phyloP scores from a whole-genome alignment of 2,329 filamentous ascomycete species.

The Beauveria asiatica region DNA sequence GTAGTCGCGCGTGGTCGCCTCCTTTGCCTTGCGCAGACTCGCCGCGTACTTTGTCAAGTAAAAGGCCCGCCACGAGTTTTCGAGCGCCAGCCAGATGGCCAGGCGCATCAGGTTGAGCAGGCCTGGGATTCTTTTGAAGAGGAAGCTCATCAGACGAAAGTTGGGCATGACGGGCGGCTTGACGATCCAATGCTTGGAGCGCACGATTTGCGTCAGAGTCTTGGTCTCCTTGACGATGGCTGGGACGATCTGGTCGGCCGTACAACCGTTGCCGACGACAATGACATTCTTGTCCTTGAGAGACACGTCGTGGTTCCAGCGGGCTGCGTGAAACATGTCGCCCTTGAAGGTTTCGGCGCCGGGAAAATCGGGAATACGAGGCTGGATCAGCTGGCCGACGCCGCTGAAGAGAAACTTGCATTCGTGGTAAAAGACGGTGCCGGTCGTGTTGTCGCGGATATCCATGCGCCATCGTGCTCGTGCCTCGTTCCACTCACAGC shows the following conservation, averaged over 20 bases:
- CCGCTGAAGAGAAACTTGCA: conserved; percentile 31
- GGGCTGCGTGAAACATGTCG: conserved; percentile 44
- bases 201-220: conserved; percentile 33
- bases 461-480: conserved; percentile 26
- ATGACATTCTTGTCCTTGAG: conserved; percentile 38
- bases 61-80: conserved; percentile 29
- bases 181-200: conserved; percentile 35
- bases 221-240: conserved; percentile 28
- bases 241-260: conserved; percentile 44
- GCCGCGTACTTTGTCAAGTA: conserved; percentile 27
- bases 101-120: conserved; percentile 29
- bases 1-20: conserved; percentile 31
- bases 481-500: conserved; percentile 30
- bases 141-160: conserved; percentile 13
- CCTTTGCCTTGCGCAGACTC: conserved; percentile 26
- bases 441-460: conserved; percentile 19
- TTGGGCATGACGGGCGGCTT: conserved; percentile 21
- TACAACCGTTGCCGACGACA: conserved; percentile 48
- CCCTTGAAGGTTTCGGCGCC: conserved; percentile 45
- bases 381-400: conserved; percentile 25
- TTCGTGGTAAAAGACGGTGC: conserved; percentile 24
- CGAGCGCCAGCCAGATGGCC: conserved; percentile 31
- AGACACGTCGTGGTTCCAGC: conserved; percentile 44
- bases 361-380: conserved; percentile 33
- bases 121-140: conserved; percentile 42